phyloP scores from a whole-genome alignment of 495 filamentous ascomycete species.

The Penicillium canariense region DNA sequence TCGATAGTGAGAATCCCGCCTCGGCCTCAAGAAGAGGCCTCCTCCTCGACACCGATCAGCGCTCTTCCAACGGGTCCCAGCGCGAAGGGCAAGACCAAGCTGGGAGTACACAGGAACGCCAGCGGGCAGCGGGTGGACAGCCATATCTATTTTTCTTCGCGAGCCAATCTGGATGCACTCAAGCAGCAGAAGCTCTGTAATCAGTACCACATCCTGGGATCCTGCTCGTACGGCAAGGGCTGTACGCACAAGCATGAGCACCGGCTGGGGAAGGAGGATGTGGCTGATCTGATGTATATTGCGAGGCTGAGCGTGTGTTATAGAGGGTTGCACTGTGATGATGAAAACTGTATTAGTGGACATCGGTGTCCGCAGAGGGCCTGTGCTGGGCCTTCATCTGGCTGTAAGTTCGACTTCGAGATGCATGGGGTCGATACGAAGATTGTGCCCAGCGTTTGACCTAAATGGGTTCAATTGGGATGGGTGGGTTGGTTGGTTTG shows the following conservation, averaged over 20 bases:
- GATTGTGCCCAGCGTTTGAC: conserved; percentile 37
- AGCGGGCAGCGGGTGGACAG: conserved; percentile 26
- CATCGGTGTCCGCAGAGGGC: conserved; percentile 22
- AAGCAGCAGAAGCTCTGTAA: conserved; percentile 27
- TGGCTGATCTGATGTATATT: conserved; percentile 23
- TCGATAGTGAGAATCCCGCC: conserved; percentile 11
- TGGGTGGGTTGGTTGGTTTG: background rate
- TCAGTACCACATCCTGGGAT: conserved; percentile 22
- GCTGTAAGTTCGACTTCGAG: conserved; percentile 14
- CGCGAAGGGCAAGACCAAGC: background rate
- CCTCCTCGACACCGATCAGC: background rate
- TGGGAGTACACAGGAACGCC: conserved; percentile 16
- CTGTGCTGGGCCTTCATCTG: background rate
- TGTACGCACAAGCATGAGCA: conserved; percentile 24
- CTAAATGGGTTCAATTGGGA: background rate
- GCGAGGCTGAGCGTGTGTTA: conserved; percentile 22
- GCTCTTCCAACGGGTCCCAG: background rate
- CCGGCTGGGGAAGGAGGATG: conserved; percentile 17
- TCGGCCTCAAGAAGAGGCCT: background rate
- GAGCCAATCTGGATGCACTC: conserved; percentile 16
- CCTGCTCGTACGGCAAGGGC: conserved; percentile 12
- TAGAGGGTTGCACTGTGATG: conserved; percentile 21
- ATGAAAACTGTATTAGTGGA: conserved; percentile 26
- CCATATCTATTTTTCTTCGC: conserved; percentile 12
- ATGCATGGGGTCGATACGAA: conserved; percentile 19